Evolutionary conservation across 2,329 filamentous ascomycete species (phyloP).

Genomic region (Teratosphaeria zuluensis): DNA sequence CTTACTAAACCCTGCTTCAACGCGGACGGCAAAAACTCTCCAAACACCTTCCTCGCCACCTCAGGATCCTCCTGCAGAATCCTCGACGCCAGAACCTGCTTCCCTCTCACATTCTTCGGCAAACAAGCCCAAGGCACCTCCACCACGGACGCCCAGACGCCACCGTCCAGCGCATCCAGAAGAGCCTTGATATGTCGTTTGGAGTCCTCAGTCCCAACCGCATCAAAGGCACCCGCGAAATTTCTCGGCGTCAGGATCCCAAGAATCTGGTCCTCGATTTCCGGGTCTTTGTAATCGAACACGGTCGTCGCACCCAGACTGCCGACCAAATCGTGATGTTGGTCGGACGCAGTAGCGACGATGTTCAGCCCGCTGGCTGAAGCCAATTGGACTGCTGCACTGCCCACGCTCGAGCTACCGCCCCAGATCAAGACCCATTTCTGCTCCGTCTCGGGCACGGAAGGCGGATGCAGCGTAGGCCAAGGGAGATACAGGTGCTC

Average conservation of each 20-base stretch:
- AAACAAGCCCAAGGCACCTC: slow-evolving; percentile 11
- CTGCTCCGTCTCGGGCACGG: slow-evolving; percentile 18
- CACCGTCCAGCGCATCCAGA: slow-evolving; percentile 20
- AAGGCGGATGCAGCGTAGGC: slow-evolving; percentile 24
- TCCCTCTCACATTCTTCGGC: slow-evolving; percentile 17
- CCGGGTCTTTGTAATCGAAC: slow-evolving; percentile 25
- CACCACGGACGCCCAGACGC: slow-evolving; percentile 11
- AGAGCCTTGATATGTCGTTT: slow-evolving; percentile 11
- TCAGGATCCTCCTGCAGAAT: background rate
- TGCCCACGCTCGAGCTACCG: slow-evolving; percentile 27
- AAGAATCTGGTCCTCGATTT: slow-evolving; percentile 30
- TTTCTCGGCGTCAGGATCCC: slow-evolving; percentile 29
- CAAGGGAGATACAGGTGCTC: slow-evolving; percentile 29
- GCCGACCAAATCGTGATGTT: slow-evolving; percentile 23
- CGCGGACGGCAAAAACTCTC: slow-evolving; percentile 21
- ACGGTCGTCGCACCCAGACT: slow-evolving; percentile 24
- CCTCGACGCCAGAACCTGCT: background rate
- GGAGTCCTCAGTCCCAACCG: slow-evolving; percentile 15
- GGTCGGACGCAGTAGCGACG: slow-evolving; percentile 22
- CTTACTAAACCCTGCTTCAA: slow-evolving; percentile 26
- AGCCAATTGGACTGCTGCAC: slow-evolving; percentile 26
- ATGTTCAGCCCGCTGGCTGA: slow-evolving; percentile 26
- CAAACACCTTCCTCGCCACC: slow-evolving; percentile 19
- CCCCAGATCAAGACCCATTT: slow-evolving; percentile 33
- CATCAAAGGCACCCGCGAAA: slow-evolving; percentile 34